These are phyloP conservation scores for Endothia cerciana DNA, from an alignment of 2,329 filamentous ascomycete species.

Conservation along the genomic window DNA sequence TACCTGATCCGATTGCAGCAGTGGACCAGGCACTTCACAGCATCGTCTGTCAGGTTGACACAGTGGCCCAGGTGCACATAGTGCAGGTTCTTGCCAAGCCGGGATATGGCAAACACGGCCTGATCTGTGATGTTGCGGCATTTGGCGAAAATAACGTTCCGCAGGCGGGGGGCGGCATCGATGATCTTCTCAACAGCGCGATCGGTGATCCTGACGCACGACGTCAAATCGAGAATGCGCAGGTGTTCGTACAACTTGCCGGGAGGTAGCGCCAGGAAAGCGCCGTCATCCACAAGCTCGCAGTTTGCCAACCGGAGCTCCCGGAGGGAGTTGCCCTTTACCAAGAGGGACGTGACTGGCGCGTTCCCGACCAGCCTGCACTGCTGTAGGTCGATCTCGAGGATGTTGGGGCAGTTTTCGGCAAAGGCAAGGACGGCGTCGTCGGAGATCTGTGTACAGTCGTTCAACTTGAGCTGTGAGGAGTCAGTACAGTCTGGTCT, in stretches of 20 bases:
- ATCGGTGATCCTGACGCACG: conserved; percentile 82
- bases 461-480: conserved; percentile 85
- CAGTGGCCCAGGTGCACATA: conserved; percentile 97
- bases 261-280: conserved; percentile 78
- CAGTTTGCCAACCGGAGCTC: conserved; percentile 89
- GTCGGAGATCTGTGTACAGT: conserved; percentile 84
- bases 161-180: conserved; percentile 79
- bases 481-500: conserved; percentile 11
- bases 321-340: conserved; percentile 79
- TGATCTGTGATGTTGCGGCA: conserved; percentile 90
- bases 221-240: conserved; percentile 91
- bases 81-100: conserved; percentile 92
- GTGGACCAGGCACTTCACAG: conserved; percentile 81
- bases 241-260: conserved; percentile 79
- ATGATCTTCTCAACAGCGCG: conserved; percentile 88
- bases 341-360: conserved; percentile 80
- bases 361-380: conserved; percentile 81
- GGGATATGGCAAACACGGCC: conserved; percentile 84
- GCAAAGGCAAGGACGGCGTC: conserved; percentile 84
- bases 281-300: conserved; percentile 80
- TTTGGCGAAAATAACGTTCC: conserved; percentile 93
- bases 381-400: conserved; percentile 94
- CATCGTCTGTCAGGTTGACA: conserved; percentile 84
- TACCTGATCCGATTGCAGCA: conserved; percentile 93
- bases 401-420: conserved; percentile 83